Evolutionary conservation across 75 land plant genomes (phyloP), one percentile per base, ranked within the genome.

Genomic region (Isoetes taiwanensis): DNA sequence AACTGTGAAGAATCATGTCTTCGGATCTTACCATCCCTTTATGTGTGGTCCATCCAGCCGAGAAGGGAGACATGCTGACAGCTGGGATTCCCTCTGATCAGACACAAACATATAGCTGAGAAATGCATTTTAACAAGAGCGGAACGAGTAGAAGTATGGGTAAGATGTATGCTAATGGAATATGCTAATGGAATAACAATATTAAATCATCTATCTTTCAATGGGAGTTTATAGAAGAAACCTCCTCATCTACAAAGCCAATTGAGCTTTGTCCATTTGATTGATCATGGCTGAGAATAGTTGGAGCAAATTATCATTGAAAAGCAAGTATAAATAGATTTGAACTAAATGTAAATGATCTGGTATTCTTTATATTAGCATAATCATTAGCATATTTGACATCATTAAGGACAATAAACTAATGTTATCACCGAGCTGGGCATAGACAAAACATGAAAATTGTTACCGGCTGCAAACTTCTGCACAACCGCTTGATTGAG

Each of bases 1-100:
- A n/a, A n/a, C n/a, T n/a, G n/a, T n/a, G n/a, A n/a, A n/a, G n/a
- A n/a, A n/a, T n/a, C n/a, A n/a, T n/a, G n/a, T n/a, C n/a, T n/a
- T n/a, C n/a, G 40, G 0, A 55, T 62, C 87, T 74, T 40, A 90
- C 97, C 61, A 73, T 78, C 75, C 82, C 73, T 43, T 68, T 63
- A 53, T 62, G 54, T 28, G 98, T 93, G 56, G 90, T 78, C 98
- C 98, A 93, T 34, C 98, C 98, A 58, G 79, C 86, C 56, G 89
- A 65, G 62, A 87, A 81, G 33, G 98, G 98, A 63, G 95, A 71
- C 62, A 93, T 79, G 25, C 96, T 89, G 62, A 84, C 65, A 28
- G 98, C 78, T 31, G 95, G 95, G 34, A 93, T 93, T 14, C 95
- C 94, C 75, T 81, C 98, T 93, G 78, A 58, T 73, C 61, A 33